Percentiles rank a stretch among this genome's conserved stretches.
These are phyloP conservation scores for Isatis lusitanica DNA, from an alignment of 441 rosid species.

Conservation along the genomic window DNA sequence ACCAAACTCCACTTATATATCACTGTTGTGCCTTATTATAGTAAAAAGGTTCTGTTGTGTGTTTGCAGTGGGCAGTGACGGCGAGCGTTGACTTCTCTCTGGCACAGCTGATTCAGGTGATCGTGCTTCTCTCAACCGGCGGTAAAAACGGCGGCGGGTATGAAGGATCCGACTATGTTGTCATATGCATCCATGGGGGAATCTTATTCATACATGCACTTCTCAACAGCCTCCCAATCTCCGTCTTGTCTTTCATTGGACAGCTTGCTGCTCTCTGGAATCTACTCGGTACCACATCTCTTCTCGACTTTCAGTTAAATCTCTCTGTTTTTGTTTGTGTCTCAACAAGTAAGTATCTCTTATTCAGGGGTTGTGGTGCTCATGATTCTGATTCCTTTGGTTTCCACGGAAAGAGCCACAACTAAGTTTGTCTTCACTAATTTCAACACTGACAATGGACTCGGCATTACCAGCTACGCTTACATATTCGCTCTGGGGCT, in stretches of 20 bases:
- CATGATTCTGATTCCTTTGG: constrained; percentile 77
- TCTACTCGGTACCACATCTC: constrained; percentile 55
- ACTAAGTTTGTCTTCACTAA: constrained; percentile 86
- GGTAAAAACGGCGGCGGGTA: constrained; percentile 95
- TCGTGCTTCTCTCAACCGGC: constrained; percentile 86
- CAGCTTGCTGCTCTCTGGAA: constrained; percentile 95
- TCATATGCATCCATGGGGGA: constrained; percentile 75
- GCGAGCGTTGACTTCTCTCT: constrained; percentile 89
- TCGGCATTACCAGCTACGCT: constrained; percentile 60
- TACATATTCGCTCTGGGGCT: constrained; percentile 90
- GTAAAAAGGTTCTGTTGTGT: not conserved
- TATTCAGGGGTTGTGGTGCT: constrained; percentile 74
- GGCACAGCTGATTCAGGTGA: constrained; percentile 87
- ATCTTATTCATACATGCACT: constrained; percentile 73
- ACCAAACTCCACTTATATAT: constrained; percentile 5
- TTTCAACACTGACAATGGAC: constrained; percentile 79
- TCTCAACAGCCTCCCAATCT: constrained; percentile 84
- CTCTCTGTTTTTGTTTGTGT: not conserved
- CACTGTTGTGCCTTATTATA: not conserved
- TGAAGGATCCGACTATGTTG: constrained; percentile 76
- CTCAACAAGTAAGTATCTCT: constrained; percentile 15
- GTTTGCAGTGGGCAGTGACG: constrained; percentile 96
- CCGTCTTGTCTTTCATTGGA: constrained; percentile 74
- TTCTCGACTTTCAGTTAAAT: not conserved
- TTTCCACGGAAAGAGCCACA: constrained; percentile 79